These are phyloP conservation scores for Paecilomyces formosus DNA, from an alignment of 2,329 filamentous ascomycete species.

Conservation along the genomic window DNA sequence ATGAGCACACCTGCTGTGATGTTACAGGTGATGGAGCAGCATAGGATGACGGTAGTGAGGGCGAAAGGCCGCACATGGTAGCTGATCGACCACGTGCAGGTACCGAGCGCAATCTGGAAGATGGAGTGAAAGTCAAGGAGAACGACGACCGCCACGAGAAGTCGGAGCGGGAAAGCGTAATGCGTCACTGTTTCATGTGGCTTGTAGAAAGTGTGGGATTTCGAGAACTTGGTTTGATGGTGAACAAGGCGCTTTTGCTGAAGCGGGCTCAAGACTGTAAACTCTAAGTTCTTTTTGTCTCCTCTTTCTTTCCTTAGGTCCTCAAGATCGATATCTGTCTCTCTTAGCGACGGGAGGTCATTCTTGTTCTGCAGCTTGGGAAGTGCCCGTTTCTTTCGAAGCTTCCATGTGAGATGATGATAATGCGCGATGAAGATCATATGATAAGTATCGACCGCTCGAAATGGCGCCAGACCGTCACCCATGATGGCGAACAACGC, in stretches of 20 bases:
- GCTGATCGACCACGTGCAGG: constrained; percentile 70
- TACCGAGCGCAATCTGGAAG: constrained; percentile 71
- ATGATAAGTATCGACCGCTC: constrained; percentile 76
- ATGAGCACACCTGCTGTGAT: constrained; percentile 71
- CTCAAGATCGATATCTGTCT: constrained; percentile 39
- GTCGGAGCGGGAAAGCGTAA: constrained; percentile 65
- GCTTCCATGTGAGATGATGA: constrained; percentile 57
- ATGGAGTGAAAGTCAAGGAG: constrained; percentile 72
- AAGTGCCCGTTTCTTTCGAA: constrained; percentile 54
- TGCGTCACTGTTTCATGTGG: constrained; percentile 80
- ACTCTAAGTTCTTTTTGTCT: constrained; percentile 47
- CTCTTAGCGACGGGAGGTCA: constrained; percentile 50
- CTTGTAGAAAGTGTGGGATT: constrained; percentile 83
- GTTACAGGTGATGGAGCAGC: constrained; percentile 70
- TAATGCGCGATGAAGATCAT: constrained; percentile 77
- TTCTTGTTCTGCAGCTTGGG: constrained; percentile 61
- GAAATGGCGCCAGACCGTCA: constrained; percentile 65
- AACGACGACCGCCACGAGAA: constrained; percentile 70
- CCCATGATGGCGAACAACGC: constrained; percentile 65
- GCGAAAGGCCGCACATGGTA: constrained; percentile 63
- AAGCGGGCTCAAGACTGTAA: constrained; percentile 54
- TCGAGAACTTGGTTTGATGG: constrained; percentile 72
- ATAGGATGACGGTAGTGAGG: constrained; percentile 73
- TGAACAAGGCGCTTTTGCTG: constrained; percentile 66
- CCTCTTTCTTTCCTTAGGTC: constrained; percentile 31